Base-by-base conservation (phyloP, 2,329 filamentous ascomycete species). In the Arthrobotrys conoides region DNA sequence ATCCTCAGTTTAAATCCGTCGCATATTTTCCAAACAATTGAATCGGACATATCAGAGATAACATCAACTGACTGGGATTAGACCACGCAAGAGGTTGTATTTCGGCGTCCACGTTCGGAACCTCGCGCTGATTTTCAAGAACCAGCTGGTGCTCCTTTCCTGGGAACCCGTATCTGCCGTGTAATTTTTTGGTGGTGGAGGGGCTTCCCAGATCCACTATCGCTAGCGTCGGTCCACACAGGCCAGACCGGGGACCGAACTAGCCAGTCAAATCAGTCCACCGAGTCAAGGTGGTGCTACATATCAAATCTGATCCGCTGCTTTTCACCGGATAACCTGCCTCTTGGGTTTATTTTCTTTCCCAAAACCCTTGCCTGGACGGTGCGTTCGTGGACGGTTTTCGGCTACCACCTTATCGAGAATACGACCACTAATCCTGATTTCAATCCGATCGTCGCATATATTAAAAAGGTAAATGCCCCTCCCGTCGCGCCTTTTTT, bases 51-150 rank as follows among this genome's bases (percentile, higher is more conserved):
- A 49, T 41, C 64, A 51, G 30, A 55, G 41, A 9, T 20, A 63
- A 66, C n/a, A 16, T 53, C 33, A 44, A 71, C 73, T 77, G 48
- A 77, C 73, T 20, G 38, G 73, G 51, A 10, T 46, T 36, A 18
- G 64, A 24, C 30, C n/a, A 41, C 30, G 49, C 10, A 51, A 36
- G 36, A 55, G 53, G 61, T 64, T 49, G 53, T 44, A 72, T 69
- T 68, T 78, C 63, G 55, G 68, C 75, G 68, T 78, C 38, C 69
- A 65, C 53, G 75, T 78, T 78, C 75, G 75, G 75, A 78, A 78
- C 75, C 68, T 78, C 75, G 75, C 75, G 75, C 75, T 69, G 75
- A 22, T 57, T 67, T 68, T 68, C 30, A 18, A 65, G 55, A 65
- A 46, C 53, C 64, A 18, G 63, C 36, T 46, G 44, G n/a, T 20